Percentiles rank a stretch among this genome's conserved stretches.
Evolutionary conservation across 768 basidiomycete genomes (phyloP).

Genomic region (Dioszegia crocea): DNA sequence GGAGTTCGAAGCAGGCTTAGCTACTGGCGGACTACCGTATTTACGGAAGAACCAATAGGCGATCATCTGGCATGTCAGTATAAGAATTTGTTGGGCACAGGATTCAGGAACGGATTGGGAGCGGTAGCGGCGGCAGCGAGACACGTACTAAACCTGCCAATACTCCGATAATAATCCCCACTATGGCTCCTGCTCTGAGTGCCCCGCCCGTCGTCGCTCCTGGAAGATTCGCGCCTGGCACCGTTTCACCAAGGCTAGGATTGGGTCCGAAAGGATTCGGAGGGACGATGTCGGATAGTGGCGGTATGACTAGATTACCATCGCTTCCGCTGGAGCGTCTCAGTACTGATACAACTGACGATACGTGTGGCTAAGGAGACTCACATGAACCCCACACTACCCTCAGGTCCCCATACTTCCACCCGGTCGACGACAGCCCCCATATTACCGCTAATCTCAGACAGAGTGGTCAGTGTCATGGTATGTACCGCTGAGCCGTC

Average conservation of each 20-base stretch:
- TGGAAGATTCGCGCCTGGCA: not conserved
- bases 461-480: slow-evolving; percentile 14
- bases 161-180: slow-evolving; percentile 17
- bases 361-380: not conserved
- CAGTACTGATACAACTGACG: not conserved
- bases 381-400: slow-evolving; percentile 26
- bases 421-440: slow-evolving; percentile 32
- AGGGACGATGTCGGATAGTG: not conserved
- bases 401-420: slow-evolving; percentile 22
- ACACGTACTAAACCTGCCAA: slow-evolving; percentile 21
- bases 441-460: not conserved
- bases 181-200: slow-evolving; percentile 13
- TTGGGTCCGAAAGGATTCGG: not conserved
- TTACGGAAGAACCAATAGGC: slow-evolving; percentile 21
- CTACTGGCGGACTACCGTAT: slow-evolving; percentile 2
- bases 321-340: not conserved
- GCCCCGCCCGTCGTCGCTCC: slow-evolving; percentile 8
- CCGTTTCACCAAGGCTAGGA: not conserved
- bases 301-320: not conserved
- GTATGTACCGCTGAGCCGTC: slow-evolving; percentile 24
- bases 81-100: too few relatives aligned
- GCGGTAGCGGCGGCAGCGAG: too few relatives aligned
- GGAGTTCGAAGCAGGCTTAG: slow-evolving; percentile 17
- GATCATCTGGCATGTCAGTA: slow-evolving; percentile 10
- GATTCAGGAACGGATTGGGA: not conserved